phyloP scores from a whole-genome alignment of 2,329 filamentous ascomycete species.

The Tetracladium maxilliforme region DNA sequence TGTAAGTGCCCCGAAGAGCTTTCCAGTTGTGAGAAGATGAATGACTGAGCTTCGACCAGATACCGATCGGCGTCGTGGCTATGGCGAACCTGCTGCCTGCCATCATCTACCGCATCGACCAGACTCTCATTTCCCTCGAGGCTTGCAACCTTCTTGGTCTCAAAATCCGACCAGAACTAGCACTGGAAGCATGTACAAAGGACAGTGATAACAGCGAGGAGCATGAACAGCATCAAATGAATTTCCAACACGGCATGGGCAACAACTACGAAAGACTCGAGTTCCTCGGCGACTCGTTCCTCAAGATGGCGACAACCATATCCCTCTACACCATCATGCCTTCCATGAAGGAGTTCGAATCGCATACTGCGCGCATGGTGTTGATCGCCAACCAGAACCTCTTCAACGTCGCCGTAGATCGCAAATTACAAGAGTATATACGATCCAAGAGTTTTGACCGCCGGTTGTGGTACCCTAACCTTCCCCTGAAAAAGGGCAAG shows the following conservation, averaged over 20 bases:
- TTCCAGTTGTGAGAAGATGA: neutral
- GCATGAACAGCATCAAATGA: slow-evolving; percentile 48
- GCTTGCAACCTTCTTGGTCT: slow-evolving; percentile 53
- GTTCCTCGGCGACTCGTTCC: slow-evolving; percentile 82
- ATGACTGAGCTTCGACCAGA: slow-evolving; percentile 20
- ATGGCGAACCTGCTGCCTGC: slow-evolving; percentile 69
- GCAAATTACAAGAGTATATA: slow-evolving; percentile 55
- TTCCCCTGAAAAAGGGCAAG: slow-evolving; percentile 63
- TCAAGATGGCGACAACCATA: slow-evolving; percentile 93
- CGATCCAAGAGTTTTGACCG: slow-evolving; percentile 72
- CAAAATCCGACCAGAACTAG: slow-evolving; percentile 48
- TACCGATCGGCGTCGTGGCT: slow-evolving; percentile 54
- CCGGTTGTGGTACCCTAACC: slow-evolving; percentile 69
- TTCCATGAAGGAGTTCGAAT: slow-evolving; percentile 68
- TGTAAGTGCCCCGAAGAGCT: slow-evolving; percentile 32
- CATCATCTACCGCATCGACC: slow-evolving; percentile 72
- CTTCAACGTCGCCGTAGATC: slow-evolving; percentile 57
- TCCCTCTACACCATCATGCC: slow-evolving; percentile 67
- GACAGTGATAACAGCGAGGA: slow-evolving; percentile 77
- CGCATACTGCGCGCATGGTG: slow-evolving; percentile 81
- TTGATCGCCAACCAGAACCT: slow-evolving; percentile 87
- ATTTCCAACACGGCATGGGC: slow-evolving; percentile 75
- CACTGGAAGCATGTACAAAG: slow-evolving; percentile 84
- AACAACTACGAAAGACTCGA: slow-evolving; percentile 91
- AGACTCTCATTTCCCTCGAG: slow-evolving; percentile 66